Conservation (phyloP, 2,329 filamentous ascomycete species). For the Lecanicillium sp. region DNA sequence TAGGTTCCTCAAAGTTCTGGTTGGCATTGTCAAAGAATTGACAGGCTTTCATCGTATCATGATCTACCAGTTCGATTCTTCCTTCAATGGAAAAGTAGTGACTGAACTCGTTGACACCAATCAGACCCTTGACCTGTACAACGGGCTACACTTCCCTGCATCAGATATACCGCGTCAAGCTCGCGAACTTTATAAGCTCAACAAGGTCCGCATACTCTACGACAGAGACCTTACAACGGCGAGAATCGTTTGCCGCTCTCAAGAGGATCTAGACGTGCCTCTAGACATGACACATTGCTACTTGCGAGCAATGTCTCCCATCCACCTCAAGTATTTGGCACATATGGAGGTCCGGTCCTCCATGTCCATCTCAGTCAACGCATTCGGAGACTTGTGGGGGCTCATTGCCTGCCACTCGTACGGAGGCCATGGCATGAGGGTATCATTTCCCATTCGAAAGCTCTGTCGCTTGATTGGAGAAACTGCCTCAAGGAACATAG, state of each 20-base stretch:
- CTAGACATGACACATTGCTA: slow-evolving; percentile 81
- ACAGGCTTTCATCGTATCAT: slow-evolving; percentile 89
- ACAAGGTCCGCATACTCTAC: slow-evolving; percentile 82
- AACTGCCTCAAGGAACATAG: slow-evolving; percentile 78
- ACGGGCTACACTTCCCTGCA: slow-evolving; percentile 81
- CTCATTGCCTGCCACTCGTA: slow-evolving; percentile 83
- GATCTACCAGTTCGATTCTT: slow-evolving; percentile 82
- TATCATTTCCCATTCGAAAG: slow-evolving; percentile 84
- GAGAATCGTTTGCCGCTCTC: slow-evolving; percentile 69
- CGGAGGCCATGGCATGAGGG: slow-evolving; percentile 71
- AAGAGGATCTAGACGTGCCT: slow-evolving; percentile 65
- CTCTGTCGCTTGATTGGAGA: slow-evolving; percentile 87
- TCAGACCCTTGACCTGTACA: slow-evolving; percentile 75
- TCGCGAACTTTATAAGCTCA: slow-evolving; percentile 81
- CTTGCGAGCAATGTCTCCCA: slow-evolving; percentile 82
- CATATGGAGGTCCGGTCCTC: slow-evolving; percentile 92
- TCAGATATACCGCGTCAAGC: slow-evolving; percentile 81
- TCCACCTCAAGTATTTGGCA: slow-evolving; percentile 76
- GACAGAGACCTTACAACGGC: slow-evolving; percentile 75
- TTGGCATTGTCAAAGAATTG: slow-evolving; percentile 81
- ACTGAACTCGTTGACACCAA: slow-evolving; percentile 78
- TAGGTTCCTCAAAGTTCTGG: slow-evolving; percentile 68
- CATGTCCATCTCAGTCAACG: slow-evolving; percentile 90
- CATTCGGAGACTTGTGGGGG: slow-evolving; percentile 80
- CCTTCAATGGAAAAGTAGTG: slow-evolving; percentile 79